Evolutionary conservation across 1,284 basidiomycete species (phyloP).

Genomic region (Cystobasidium sp.): DNA sequence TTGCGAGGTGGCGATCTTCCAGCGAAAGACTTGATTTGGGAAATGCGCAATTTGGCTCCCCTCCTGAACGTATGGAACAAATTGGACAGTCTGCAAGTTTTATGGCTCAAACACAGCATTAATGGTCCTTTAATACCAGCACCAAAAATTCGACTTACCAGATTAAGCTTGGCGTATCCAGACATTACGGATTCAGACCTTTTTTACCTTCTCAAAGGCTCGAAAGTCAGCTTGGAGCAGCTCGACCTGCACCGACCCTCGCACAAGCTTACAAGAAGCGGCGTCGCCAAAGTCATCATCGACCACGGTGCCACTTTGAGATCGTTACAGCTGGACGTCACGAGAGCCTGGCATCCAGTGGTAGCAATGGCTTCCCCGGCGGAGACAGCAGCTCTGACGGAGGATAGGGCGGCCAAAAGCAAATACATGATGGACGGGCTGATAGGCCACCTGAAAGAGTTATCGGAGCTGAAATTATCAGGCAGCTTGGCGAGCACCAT

Average conservation of each 20-base stretch:
- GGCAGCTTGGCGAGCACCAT: conserved; percentile 37
- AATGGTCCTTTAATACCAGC: conserved; percentile 15
- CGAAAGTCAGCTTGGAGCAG: neutral
- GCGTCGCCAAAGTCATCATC: conserved; percentile 19
- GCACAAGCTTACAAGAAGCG: conserved; percentile 14
- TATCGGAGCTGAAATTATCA: conserved; percentile 29
- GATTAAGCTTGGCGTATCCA: conserved; percentile 17
- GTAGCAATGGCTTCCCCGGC: conserved; percentile 10
- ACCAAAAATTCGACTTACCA: conserved; percentile 18
- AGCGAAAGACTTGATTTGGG: conserved; percentile 44
- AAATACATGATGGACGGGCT: conserved; percentile 39
- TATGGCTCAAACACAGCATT: conserved; percentile 37
- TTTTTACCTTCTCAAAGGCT: conserved; percentile 19
- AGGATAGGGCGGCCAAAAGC: conserved; percentile 16
- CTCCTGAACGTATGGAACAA: conserved; percentile 18
- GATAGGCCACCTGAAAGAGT: conserved; percentile 27
- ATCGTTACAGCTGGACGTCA: conserved; percentile 30
- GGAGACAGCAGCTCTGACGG: neutral
- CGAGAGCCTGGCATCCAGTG: conserved; percentile 21
- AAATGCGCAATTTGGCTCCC: conserved; percentile 25
- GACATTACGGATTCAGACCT: conserved; percentile 35
- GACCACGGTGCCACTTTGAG: conserved; percentile 17
- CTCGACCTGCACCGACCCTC: conserved; percentile 31
- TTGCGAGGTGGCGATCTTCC: conserved; percentile 39
- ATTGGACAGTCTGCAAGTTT: conserved; percentile 17